Percentiles rank a stretch among this genome's conserved stretches.
Evolutionary conservation across 169 alveolate species (phyloP).

Genomic region (Plasmodium reichenowi): DNA sequence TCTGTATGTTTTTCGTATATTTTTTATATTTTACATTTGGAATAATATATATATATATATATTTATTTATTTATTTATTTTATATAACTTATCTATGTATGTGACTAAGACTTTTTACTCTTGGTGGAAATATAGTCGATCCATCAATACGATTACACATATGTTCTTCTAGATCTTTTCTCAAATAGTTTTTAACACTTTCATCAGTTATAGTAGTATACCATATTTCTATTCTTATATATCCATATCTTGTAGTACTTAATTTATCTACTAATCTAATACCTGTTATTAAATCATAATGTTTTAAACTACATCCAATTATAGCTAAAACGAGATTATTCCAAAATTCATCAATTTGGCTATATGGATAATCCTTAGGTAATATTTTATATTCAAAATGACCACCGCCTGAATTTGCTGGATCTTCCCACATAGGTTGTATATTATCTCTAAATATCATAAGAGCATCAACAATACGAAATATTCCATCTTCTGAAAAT

Average conservation of each 20-base stretch:
- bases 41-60: no score
- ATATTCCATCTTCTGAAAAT: constrained; percentile 83
- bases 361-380: constrained; percentile 83
- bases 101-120: constrained; percentile 71
- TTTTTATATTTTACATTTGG: no score
- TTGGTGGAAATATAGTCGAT: constrained; percentile 79
- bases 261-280: constrained; percentile 85
- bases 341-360: constrained; percentile 88
- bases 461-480: constrained; percentile 85
- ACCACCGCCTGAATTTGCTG: constrained; percentile 88
- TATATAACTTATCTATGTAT: constrained; percentile 40
- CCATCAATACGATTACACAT: constrained; percentile 82
- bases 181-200: constrained; percentile 57
- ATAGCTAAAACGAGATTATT: constrained; percentile 87
- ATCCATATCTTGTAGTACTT: constrained; percentile 76
- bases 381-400: constrained; percentile 88
- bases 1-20: no score
- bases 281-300: constrained; percentile 85
- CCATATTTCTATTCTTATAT: constrained; percentile 81
- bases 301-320: constrained; percentile 85
- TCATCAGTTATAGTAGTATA: constrained; percentile 78
- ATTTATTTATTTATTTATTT: no score
- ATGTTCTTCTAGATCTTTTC: constrained; percentile 78
- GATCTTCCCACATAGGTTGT: constrained; percentile 92
- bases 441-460: constrained; percentile 88